These are phyloP conservation scores for Globisporangium irregulare DNA, from an alignment of 352 stramenopile genomes.

Conservation along the genomic window DNA sequence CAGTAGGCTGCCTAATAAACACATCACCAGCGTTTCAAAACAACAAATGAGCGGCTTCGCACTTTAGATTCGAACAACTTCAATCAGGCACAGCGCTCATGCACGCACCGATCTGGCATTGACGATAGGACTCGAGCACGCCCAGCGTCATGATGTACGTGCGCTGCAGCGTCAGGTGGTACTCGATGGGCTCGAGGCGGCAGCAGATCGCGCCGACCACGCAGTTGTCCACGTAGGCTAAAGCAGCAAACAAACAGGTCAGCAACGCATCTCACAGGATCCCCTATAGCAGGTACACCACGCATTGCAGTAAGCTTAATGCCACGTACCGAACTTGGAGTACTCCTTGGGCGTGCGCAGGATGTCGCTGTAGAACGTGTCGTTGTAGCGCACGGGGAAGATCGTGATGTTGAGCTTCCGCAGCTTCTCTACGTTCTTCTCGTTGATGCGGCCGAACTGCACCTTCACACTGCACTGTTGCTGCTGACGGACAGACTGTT, in stretches of 20 bases:
- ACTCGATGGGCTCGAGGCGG: slow-evolving; percentile 58
- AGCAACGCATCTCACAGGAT: neutral
- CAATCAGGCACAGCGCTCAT: too few species aligned
- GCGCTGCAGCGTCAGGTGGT: slow-evolving; percentile 25
- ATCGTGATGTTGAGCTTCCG: slow-evolving; percentile 88
- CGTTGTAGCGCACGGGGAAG: slow-evolving; percentile 92
- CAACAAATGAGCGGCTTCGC: neutral
- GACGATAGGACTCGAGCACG: slow-evolving; percentile 86
- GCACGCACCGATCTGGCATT: slow-evolving; percentile 62
- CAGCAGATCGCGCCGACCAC: slow-evolving; percentile 90
- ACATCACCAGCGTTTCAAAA: neutral
- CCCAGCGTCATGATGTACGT: slow-evolving; percentile 96
- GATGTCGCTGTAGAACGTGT: slow-evolving; percentile 92
- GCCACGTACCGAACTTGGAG: slow-evolving; percentile 39
- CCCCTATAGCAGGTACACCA: neutral
- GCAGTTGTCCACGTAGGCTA: slow-evolving; percentile 75
- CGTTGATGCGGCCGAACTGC: slow-evolving; percentile 51
- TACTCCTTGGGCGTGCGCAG: slow-evolving; percentile 54
- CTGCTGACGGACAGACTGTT: slow-evolving; percentile 1
- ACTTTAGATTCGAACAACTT: too few species aligned
- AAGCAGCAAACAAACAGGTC: neutral
- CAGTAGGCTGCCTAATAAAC: slow-evolving; percentile 33
- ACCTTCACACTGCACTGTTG: slow-evolving; percentile 25
- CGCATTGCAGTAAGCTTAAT: neutral
- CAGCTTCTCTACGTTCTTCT: slow-evolving; percentile 70